These are phyloP conservation scores for Sporothrix protearum DNA, from an alignment of 2,329 filamentous ascomycete genomes.

Conservation along the genomic window DNA sequence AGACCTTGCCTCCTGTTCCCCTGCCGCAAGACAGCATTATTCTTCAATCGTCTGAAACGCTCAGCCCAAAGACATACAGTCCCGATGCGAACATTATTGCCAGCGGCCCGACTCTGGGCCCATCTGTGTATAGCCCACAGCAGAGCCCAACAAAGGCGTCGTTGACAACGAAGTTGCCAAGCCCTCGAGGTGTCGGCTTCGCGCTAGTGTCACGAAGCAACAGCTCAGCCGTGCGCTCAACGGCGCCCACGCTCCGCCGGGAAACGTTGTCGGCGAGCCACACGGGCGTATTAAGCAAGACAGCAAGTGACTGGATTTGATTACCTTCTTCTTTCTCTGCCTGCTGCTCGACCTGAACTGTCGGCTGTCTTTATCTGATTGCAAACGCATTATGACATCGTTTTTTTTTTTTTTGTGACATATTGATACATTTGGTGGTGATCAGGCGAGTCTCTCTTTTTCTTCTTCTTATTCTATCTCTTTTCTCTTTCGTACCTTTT, in stretches of 20 bases:
- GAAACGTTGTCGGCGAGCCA: conserved; percentile 19
- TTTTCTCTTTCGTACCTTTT: background rate
- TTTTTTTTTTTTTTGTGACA: background rate
- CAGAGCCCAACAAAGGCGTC: conserved; percentile 37
- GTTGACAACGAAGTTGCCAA: conserved; percentile 41
- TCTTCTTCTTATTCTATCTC: background rate
- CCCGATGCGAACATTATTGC: conserved; percentile 18
- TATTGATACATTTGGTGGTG: background rate
- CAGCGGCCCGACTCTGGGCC: conserved; percentile 42
- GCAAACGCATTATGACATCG: background rate
- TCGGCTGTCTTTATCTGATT: background rate
- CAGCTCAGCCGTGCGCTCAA: conserved; percentile 21
- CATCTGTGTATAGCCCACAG: conserved; percentile 50
- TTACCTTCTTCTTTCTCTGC: background rate
- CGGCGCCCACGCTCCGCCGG: conserved; percentile 9
- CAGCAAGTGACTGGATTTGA: conserved; percentile 28
- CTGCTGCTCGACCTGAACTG: background rate
- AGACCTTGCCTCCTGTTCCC: conserved; percentile 41
- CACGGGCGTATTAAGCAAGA: conserved; percentile 15
- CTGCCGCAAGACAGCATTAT: conserved; percentile 11
- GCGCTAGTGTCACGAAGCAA: conserved; percentile 33
- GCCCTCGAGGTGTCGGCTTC: conserved; percentile 43
- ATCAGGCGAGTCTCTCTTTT: background rate
- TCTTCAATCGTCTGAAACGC: background rate
- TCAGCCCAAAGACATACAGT: conserved; percentile 32